Evolutionary conservation across 2,329 filamentous ascomycete species (phyloP), one percentile per base, ranked within the genome.

Genomic region (Rhynchosporium graminicola): DNA sequence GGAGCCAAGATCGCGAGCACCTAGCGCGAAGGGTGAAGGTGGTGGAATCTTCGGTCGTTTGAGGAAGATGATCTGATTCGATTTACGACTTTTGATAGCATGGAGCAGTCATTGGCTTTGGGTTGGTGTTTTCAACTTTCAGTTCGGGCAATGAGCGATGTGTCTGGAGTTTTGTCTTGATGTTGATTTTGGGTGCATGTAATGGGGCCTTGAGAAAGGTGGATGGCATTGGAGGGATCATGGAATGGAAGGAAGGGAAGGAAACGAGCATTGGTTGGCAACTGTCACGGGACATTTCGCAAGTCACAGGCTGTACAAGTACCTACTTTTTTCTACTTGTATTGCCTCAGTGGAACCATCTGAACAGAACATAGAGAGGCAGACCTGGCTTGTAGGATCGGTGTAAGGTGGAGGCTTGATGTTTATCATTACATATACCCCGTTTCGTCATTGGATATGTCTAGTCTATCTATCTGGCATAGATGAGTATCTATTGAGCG

Each of bases 1-100:
- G 29, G 71, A 74, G 26, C 78, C 79, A 6, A 46, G 57, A 10
- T 82, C 88, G 51, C 82, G 86, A 54, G 83, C 87, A 29, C 82
- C 87, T 29, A 89, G 80, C 1, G 67, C 91, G 76, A 85, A 95
- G 60, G 57, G 57, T 28, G 15, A 38, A 29, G 51, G 51, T 29
- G 96, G 79, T 26, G 91, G 87, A 31, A 83, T 84, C 31, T 73
- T 72, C 55, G 68, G 73, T 61, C 67, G 71, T 26, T 67, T 54
- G 60, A 61, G 42, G 36, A 61, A 57, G 54, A 61, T 57, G 60
- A 61, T 61, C 9, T 56, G 54, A 43, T 45, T 48, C 5, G 43
- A 36, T 36, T 36, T 12, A 52, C 55, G 43, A 54, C 51, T 15
- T 40, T 50, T 60, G 43, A 57, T 59, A 57, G 58, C 59, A 59